These are phyloP conservation scores for Asclepias syriaca DNA, from an alignment of 257 asterid species.

Conservation along the genomic window DNA sequence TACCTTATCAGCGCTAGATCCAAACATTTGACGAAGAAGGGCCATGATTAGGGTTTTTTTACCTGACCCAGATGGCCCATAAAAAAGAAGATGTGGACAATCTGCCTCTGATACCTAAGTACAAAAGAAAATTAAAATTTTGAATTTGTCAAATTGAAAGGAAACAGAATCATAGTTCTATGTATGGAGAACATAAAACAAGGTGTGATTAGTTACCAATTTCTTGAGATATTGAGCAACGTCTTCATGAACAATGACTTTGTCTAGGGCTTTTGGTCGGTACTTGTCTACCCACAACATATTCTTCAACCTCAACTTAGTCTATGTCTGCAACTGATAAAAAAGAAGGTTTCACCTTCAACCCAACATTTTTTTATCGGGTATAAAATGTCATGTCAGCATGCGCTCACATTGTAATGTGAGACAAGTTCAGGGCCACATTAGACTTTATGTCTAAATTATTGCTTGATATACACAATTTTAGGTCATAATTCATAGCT, in stretches of 20 bases:
- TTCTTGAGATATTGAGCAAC: slow-evolving; percentile 87
- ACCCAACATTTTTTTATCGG: too few relatives aligned
- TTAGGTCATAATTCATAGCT: too few relatives aligned
- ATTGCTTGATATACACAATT: too few relatives aligned
- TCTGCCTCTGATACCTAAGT: slow-evolving; percentile 80
- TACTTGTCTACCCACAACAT: slow-evolving; percentile 99
- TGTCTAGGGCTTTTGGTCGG: slow-evolving; percentile 94
- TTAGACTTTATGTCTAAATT: too few relatives aligned
- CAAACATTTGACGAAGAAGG: slow-evolving; percentile 86
- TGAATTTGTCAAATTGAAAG: not conserved
- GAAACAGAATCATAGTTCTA: not conserved
- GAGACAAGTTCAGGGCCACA: too few relatives aligned
- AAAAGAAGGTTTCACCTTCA: too few relatives aligned
- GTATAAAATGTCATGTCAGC: too few relatives aligned
- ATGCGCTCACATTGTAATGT: too few relatives aligned
- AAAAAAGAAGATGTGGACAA: slow-evolving; percentile 92
- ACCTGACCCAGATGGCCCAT: slow-evolving; percentile 95
- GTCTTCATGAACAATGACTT: slow-evolving; percentile 68
- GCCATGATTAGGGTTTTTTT: slow-evolving; percentile 98
- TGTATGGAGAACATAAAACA: not conserved
- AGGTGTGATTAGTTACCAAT: slow-evolving; percentile 40
- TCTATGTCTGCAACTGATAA: too few relatives aligned
- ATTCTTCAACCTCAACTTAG: not conserved
- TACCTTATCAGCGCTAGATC: slow-evolving; percentile 92
- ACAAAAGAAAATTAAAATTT: not conserved